Evolutionary conservation across 352 stramenopile species (phyloP).

Genomic region (Globisporangium rhizosaccharum): DNA sequence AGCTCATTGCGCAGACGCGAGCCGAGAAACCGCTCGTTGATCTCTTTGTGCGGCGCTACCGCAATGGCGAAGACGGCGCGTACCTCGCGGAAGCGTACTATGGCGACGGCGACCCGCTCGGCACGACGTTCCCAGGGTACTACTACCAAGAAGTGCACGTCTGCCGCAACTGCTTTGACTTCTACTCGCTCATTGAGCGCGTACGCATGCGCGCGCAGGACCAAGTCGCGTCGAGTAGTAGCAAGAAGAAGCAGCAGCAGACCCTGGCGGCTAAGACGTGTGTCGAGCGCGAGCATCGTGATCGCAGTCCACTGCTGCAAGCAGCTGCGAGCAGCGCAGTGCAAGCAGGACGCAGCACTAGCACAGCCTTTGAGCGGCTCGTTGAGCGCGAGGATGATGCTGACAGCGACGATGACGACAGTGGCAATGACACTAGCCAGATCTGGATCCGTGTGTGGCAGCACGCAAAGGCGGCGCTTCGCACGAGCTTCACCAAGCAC

Average conservation of each 20-base stretch:
- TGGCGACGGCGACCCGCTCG: slow-evolving; percentile 67
- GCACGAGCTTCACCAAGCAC: slow-evolving; percentile 41
- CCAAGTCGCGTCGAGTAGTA: slow-evolving; percentile 25
- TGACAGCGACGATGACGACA: not conserved
- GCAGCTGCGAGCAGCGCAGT: not conserved
- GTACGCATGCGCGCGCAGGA: slow-evolving; percentile 62
- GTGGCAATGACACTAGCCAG: not conserved
- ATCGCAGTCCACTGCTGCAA: not conserved
- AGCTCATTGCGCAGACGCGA: slow-evolving; percentile 70
- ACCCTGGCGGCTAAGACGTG: not conserved
- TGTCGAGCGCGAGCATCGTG: slow-evolving; percentile 2
- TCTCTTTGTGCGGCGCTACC: slow-evolving; percentile 71
- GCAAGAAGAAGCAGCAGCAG: slow-evolving; percentile 22
- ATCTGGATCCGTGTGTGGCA: slow-evolving; percentile 39
- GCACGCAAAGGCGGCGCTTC: slow-evolving; percentile 19
- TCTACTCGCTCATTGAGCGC: slow-evolving; percentile 75
- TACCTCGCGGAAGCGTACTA: slow-evolving; percentile 76
- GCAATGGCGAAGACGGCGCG: slow-evolving; percentile 66
- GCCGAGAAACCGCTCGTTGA: slow-evolving; percentile 78
- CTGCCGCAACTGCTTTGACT: slow-evolving; percentile 69
- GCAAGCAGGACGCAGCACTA: not conserved
- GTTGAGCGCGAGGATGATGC: slow-evolving; percentile 3
- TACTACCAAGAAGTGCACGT: slow-evolving; percentile 83
- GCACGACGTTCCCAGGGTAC: slow-evolving; percentile 70
- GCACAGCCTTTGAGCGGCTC: not conserved